Conservation (phyloP, 139 green algal genomes). For the Haematococcus lacustris region DNA sequence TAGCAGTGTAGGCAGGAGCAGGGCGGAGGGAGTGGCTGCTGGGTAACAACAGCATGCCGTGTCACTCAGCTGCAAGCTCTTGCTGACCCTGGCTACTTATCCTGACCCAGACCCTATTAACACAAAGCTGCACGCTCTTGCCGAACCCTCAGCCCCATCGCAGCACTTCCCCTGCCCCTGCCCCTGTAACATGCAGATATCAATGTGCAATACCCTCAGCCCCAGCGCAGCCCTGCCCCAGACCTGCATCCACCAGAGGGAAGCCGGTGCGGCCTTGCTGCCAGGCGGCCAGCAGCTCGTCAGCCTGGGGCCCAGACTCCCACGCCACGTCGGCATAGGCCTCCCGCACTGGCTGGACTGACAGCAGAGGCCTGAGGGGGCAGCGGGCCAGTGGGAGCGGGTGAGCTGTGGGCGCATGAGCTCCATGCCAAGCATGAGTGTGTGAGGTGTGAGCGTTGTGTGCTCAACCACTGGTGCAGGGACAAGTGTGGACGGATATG, state of each 20-base stretch:
- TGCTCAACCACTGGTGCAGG: too few relatives aligned
- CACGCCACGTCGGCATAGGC: constrained; percentile 29
- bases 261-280: constrained; percentile 70
- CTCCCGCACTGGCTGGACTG: constrained; percentile 28
- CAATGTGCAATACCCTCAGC: not conserved
- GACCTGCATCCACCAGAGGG: constrained; percentile 73
- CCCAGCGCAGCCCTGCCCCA: not conserved
- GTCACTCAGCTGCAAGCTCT: too few relatives aligned
- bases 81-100: too few relatives aligned
- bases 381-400: constrained; percentile 18
- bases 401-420: not conserved
- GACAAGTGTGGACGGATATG: too few relatives aligned
- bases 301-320: constrained; percentile 1
- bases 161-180: too few relatives aligned
- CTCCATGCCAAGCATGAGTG: too few relatives aligned
- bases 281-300: constrained; percentile 43
- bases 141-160: not conserved
- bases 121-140: not conserved
- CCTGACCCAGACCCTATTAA: not conserved
- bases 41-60: too few relatives aligned
- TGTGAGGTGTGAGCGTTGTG: too few relatives aligned
- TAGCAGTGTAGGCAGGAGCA: too few relatives aligned
- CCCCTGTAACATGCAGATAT: not conserved
- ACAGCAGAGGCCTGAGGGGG: constrained; percentile 48
- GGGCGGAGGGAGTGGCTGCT: too few relatives aligned